Evolutionary conservation across 1,284 basidiomycete species (phyloP), one percentile per base, ranked within the genome.

Genomic region (Sutorius eximius): DNA sequence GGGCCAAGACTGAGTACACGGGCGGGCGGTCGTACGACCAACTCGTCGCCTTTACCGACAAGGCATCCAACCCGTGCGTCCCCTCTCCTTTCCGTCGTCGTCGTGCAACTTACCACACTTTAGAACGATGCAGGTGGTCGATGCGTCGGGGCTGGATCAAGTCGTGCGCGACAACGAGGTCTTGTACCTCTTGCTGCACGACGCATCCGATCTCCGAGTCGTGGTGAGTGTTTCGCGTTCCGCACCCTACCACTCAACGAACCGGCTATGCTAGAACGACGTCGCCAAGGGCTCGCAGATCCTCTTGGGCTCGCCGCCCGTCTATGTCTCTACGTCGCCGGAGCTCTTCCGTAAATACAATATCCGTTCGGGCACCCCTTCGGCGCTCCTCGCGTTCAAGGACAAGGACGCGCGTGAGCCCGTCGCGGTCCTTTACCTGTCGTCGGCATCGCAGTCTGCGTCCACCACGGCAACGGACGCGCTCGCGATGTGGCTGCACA

Each of bases 361-460:
- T 15, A 66, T 89, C 48, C 77, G 81, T 6, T 65, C 77, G 2
- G 67, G 71, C 3, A 68, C 73, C 1, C 63, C 75, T 1, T 86
- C 90, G 53, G 80, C 80, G 0, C 73, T 97, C 36, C 71, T 95
- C 47, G 85, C 82, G 0, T 80, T 96, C 71, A 95, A 95, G 63
- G 86, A 91, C 61, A 77, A 82, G 61, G 79, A 87, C 58, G 38
- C 65, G 3, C 62, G 69, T 3, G 67, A 66, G 1, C 80, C 78
- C 15, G 64, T 76, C 0, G 66, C 80, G 0, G 66, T 72, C 10
- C 73, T 78, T 57, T 50, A 67, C 22, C 54, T 70, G 5, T 47
- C 65, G 13, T 52, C 45, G 3, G 2, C 16, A 5, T 27, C 6
- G 24, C 24, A 27, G 3, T 5, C 1, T 5, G 24, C 3, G 24